phyloP scores from a whole-genome alignment of 495 filamentous ascomycete genomes.

The Massariosphaeria phaeospora region DNA sequence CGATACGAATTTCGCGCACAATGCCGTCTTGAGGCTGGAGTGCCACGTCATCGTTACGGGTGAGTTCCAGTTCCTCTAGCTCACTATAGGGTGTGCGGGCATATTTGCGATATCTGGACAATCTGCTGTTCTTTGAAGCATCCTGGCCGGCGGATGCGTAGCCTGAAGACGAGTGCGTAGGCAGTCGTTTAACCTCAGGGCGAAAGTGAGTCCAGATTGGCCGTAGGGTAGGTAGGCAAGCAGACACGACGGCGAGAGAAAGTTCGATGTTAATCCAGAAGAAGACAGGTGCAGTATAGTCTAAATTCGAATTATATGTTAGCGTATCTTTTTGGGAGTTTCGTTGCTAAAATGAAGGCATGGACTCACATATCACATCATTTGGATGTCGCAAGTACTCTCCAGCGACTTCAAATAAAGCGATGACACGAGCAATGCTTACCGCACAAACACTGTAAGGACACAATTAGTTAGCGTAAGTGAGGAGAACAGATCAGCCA shows the following conservation, averaged over 20 bases:
- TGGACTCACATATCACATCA: constrained; percentile 4
- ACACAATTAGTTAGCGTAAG: background rate
- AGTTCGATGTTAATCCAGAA: constrained; percentile 14
- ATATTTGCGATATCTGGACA: background rate
- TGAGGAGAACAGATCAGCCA: no score
- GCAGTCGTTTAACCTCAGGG: background rate
- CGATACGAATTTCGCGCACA: background rate
- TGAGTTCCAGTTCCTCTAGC: constrained; percentile 8
- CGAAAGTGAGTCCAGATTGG: background rate
- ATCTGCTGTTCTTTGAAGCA: background rate
- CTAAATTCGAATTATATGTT: background rate
- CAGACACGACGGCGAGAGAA: constrained; percentile 3
- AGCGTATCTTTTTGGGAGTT: background rate
- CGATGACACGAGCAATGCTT: constrained; percentile 2
- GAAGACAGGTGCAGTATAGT: constrained; percentile 10
- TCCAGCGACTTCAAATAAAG: background rate
- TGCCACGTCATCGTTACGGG: background rate
- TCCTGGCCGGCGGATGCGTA: background rate
- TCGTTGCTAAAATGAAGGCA: background rate
- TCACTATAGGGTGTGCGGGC: background rate
- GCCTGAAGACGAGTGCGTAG: background rate
- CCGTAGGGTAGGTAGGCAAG: constrained; percentile 3
- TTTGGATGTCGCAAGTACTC: constrained; percentile 8
- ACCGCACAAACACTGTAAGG: constrained; percentile 3
- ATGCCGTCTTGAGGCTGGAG: background rate